Evolutionary conservation across 257 asterid species (phyloP), one percentile per base, ranked within the genome.

Genomic region (Ballota nigra): DNA sequence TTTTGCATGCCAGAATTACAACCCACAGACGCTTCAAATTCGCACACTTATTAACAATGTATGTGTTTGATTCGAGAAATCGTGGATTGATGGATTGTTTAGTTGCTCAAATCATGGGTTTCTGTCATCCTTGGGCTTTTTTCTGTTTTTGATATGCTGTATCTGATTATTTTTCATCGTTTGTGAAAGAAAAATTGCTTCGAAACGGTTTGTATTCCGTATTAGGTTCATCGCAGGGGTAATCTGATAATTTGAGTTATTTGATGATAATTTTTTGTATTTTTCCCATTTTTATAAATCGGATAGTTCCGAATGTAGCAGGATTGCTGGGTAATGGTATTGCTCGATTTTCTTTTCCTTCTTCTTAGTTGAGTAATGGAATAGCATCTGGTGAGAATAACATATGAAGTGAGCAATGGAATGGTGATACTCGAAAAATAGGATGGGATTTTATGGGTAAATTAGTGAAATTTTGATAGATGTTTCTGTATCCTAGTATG

Each of bases 1-100:
- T 53, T 65, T 29, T 78, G 79, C 75, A 75, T 69, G 79, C 40
- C 69, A 4, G 26, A 12, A 49, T 19, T 24, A 8, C 69, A 6
- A 8, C 11, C 47, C 55, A 0, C 20, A 12, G 31, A 4, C 70
- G 5, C 67, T 16, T 9, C 1, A n/a, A 33, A 33, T 15, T 20
- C 8, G 18, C 23, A 8, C 22, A 2, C 23, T 53, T 8, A 11
- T 1, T 31, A 20, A 0, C 62, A 66, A 43, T 75, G 74, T 45
- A 11, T 33, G 69, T 31, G 19, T 70, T 49, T 6, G 69, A 59
- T 71, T 75, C 28, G 4, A 23, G 4, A 12, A 19, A 51, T 18
- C 22, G 26, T 66, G 33, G 43, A 49, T 38, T 70, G 33, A 43
- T 68, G 26, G 73, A 67, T 45, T 65, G 38, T 38, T 45, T 15